Conservation (phyloP, 768 basidiomycete species). For the Calocybe indica region DNA sequence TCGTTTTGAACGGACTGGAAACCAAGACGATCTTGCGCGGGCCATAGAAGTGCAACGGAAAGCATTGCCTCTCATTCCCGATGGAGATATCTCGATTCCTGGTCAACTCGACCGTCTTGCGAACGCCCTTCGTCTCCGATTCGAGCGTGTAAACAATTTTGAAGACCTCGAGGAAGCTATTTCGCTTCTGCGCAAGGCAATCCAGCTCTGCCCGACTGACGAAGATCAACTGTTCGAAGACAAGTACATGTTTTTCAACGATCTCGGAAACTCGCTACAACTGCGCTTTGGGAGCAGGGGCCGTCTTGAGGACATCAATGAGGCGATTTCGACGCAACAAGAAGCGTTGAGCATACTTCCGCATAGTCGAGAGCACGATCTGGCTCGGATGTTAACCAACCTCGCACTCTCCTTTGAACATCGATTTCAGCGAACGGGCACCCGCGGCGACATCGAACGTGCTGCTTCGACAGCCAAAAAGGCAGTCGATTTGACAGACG, state of each 20-base stretch:
- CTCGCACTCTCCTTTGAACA: slow-evolving; percentile 5
- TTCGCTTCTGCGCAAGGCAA: neutral
- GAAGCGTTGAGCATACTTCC: slow-evolving; percentile 7
- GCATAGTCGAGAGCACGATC: too few relatives aligned
- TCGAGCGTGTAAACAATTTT: neutral
- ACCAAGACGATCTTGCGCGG: slow-evolving; percentile 5
- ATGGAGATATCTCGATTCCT: slow-evolving; percentile 9
- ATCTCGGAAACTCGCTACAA: slow-evolving; percentile 7
- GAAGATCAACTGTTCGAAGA: too few relatives aligned
- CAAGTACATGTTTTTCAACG: neutral
- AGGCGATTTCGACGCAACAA: slow-evolving; percentile 3
- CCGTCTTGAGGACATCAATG: slow-evolving; percentile 5
- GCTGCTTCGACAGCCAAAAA: neutral
- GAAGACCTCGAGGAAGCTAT: slow-evolving; percentile 16
- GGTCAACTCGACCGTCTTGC: slow-evolving; percentile 12
- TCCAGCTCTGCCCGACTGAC: too few relatives aligned
- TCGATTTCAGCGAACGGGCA: neutral
- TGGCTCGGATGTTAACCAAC: neutral
- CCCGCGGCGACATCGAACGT: neutral
- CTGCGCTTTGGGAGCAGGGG: slow-evolving; percentile 10
- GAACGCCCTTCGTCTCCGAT: slow-evolving; percentile 4
- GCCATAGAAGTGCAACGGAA: slow-evolving; percentile 4
- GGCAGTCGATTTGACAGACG: neutral
- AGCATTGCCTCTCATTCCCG: slow-evolving; percentile 7
- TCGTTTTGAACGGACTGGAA: slow-evolving; percentile 10